A percentile compares a stretch with the other conserved stretches of the same genome.
Evolutionary conservation across 129 eudicot species (phyloP).

Genomic region (Flaveria ramosissima): DNA sequence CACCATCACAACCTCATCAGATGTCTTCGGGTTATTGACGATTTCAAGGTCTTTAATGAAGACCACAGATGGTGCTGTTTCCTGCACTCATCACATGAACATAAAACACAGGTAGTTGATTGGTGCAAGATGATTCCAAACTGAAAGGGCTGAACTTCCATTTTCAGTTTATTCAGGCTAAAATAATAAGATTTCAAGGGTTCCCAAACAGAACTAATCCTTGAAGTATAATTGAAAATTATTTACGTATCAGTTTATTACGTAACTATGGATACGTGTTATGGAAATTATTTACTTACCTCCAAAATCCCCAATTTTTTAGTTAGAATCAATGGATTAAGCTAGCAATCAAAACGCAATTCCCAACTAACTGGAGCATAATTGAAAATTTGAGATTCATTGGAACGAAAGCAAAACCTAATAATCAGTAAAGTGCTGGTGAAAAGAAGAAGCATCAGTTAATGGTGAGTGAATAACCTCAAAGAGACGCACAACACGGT

Average conservation of each 20-base stretch:
- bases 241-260: too few relatives aligned
- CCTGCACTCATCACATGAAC: constrained; percentile 46
- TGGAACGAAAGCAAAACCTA: neutral
- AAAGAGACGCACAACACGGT: constrained; percentile 65
- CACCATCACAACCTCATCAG: constrained; percentile 42
- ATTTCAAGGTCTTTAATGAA: constrained; percentile 77
- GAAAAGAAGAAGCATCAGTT: neutral
- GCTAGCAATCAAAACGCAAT: constrained; percentile 10
- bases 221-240: too few relatives aligned
- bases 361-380: neutral
- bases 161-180: neutral
- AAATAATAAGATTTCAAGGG: neutral
- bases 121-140: neutral
- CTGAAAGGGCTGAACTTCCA: too few relatives aligned
- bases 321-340: neutral
- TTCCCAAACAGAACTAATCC: neutral
- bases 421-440: neutral
- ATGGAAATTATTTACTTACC: neutral
- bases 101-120: neutral
- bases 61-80: constrained; percentile 83
- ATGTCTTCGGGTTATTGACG: constrained; percentile 44
- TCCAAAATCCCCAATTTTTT: neutral
- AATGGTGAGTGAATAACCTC: constrained; percentile 43
- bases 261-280: too few relatives aligned
- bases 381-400: neutral